A percentile compares a stretch with the other conserved stretches of the same genome.
These are phyloP conservation scores for Fagopyrum homotropicum DNA, from an alignment of 148 eudicot genomes.

Conservation along the genomic window DNA sequence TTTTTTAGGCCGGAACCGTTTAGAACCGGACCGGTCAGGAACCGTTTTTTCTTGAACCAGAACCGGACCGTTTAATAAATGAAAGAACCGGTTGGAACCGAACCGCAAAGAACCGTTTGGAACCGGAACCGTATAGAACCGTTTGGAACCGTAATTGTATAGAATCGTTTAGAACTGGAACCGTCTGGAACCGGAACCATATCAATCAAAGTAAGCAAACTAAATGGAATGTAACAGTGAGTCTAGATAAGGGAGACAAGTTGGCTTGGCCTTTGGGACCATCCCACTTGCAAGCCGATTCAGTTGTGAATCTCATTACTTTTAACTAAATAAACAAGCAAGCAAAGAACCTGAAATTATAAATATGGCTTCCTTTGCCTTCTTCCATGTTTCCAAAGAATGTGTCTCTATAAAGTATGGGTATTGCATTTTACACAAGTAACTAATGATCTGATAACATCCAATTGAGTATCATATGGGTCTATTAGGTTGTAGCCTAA, in stretches of 20 bases:
- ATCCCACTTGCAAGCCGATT: background rate
- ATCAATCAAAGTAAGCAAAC: background rate
- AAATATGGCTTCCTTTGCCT: background rate
- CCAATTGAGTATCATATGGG: background rate
- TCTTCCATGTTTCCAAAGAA: background rate
- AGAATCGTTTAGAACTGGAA: too few relatives aligned
- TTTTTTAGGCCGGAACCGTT: too few relatives aligned
- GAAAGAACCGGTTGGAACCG: too few relatives aligned
- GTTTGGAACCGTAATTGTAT: too few relatives aligned
- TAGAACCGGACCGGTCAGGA: too few relatives aligned
- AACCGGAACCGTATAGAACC: too few relatives aligned
- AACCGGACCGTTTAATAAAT: too few relatives aligned
- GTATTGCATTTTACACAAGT: conserved; percentile 4
- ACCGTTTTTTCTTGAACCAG: too few relatives aligned
- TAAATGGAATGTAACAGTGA: background rate
- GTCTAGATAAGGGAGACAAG: conserved; percentile 1
- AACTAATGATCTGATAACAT: background rate
- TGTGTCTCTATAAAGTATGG: background rate
- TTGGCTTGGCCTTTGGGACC: background rate
- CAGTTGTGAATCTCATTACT: background rate
- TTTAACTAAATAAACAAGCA: background rate
- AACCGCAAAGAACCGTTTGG: too few relatives aligned
- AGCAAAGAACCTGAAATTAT: background rate
- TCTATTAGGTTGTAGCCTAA: background rate
- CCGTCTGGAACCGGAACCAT: background rate